phyloP scores from a whole-genome alignment of 192 early-diverging fungal genomes.

The Radiomyces spectabilis region DNA sequence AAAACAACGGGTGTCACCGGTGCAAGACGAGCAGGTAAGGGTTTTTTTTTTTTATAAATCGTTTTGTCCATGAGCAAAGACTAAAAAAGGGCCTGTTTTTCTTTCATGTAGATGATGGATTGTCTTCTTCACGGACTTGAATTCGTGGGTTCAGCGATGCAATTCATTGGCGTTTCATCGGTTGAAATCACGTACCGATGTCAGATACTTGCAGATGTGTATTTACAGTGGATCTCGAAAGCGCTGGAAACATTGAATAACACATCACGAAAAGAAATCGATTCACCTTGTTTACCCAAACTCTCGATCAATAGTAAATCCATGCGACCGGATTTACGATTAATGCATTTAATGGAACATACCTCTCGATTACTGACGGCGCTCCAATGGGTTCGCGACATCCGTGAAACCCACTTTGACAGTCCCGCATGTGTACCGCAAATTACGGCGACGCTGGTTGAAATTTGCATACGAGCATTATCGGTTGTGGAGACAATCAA shows the following conservation, averaged over 20 bases:
- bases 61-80: no score
- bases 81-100: neutral
- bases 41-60: no score
- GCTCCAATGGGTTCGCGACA: neutral
- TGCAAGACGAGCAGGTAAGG: neutral
- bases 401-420: neutral
- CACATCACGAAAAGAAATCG: no score
- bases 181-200: neutral
- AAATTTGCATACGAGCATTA: neutral
- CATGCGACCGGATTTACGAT: neutral
- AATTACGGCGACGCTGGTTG: neutral
- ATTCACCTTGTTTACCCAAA: no score
- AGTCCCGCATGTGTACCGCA: neutral
- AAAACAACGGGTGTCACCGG: no score
- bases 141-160: neutral
- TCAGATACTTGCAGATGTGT: neutral
- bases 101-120: neutral
- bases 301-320: neutral
- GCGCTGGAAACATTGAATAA: neutral
- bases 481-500: neutral
- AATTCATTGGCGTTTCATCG: neutral
- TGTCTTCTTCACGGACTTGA: neutral
- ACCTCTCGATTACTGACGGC: neutral
- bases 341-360: neutral
- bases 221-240: neutral